Percentiles rank a stretch among this genome's conserved stretches.
These are phyloP conservation scores for Podila clonocystis DNA, from an alignment of 192 early-diverging fungal genomes.

Conservation along the genomic window DNA sequence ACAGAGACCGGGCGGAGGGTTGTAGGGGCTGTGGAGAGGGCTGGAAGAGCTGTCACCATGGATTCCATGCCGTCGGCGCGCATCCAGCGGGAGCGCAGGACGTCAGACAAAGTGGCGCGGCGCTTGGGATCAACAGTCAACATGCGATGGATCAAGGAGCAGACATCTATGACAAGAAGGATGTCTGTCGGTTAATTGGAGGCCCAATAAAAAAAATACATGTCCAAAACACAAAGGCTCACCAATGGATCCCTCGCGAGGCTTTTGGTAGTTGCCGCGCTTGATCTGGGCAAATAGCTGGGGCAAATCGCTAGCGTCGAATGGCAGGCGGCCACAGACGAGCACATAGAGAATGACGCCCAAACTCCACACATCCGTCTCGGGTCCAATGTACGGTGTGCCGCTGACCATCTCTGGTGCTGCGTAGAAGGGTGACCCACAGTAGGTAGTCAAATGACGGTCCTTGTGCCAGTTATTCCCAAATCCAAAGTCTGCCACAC, in stretches of 20 bases:
- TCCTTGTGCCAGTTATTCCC: conserved; percentile 61
- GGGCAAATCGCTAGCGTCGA: conserved; percentile 65
- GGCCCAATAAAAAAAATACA: not conserved
- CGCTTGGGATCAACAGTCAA: conserved; percentile 62
- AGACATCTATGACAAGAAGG: conserved; percentile 50
- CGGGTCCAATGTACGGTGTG: conserved; percentile 66
- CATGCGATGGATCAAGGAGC: conserved; percentile 58
- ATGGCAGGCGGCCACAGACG: conserved; percentile 67
- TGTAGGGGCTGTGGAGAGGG: conserved; percentile 25
- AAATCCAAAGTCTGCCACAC: conserved; percentile 73
- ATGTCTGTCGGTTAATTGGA: not conserved
- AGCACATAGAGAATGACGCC: conserved; percentile 71
- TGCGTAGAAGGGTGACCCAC: conserved; percentile 74
- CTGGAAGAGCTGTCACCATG: conserved; percentile 13
- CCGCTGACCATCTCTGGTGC: conserved; percentile 73
- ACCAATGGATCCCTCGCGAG: conserved; percentile 51
- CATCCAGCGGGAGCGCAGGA: conserved; percentile 66
- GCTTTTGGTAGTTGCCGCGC: conserved; percentile 61
- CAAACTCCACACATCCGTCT: conserved; percentile 68
- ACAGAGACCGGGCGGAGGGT: conserved; percentile 16
- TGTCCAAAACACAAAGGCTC: not conserved
- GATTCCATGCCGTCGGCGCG: conserved; percentile 41
- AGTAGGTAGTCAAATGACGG: conserved; percentile 71
- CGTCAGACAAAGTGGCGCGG: conserved; percentile 64
- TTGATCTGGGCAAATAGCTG: conserved; percentile 70